A percentile compares a stretch with the other conserved stretches of the same genome.
These are phyloP conservation scores for Metschnikowia proteae DNA, from an alignment of 805 yeast genomes.

Conservation along the genomic window DNA sequence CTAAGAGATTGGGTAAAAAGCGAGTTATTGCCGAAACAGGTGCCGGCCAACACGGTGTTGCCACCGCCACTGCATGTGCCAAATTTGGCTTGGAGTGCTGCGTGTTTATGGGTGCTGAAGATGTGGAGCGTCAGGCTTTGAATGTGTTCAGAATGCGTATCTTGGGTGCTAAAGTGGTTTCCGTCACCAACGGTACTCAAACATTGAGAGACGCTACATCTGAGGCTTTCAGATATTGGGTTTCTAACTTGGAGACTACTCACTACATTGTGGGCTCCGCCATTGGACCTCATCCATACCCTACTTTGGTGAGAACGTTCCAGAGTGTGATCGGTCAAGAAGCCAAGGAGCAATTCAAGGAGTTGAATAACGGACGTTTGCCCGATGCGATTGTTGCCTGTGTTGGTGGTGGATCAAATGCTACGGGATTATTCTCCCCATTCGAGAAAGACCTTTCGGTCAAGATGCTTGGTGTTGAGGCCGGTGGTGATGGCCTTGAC, in stretches of 20 bases:
- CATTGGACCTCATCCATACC: conserved; percentile 99
- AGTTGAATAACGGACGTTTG: conserved; percentile 71
- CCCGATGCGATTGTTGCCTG: conserved; percentile 97
- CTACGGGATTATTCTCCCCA: conserved; percentile 93
- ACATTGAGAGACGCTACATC: conserved; percentile 97
- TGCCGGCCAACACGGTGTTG: conserved; percentile 93
- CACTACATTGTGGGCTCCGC: conserved; percentile 98
- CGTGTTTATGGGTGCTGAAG: conserved; percentile 99
- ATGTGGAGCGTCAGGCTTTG: conserved; percentile 95
- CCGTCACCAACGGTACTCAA: conserved; percentile 91
- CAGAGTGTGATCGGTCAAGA: conserved; percentile 96
- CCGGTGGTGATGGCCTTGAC: conserved; percentile 96
- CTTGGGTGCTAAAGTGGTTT: conserved; percentile 91
- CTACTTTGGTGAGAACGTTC: conserved; percentile 96
- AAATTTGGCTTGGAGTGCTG: conserved; percentile 91
- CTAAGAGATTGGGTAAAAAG: conserved; percentile 72
- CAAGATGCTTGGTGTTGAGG: conserved; percentile 88
- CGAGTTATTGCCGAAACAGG: conserved; percentile 86
- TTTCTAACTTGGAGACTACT: conserved; percentile 75
- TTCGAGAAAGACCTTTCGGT: conserved; percentile 80
- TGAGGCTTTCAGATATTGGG: conserved; percentile 97
- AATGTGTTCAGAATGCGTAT: conserved; percentile 97
- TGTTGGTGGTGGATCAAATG: conserved; percentile 99
- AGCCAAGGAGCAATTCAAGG: conserved; percentile 85
- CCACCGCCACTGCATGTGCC: conserved; percentile 90